phyloP scores from a whole-genome alignment of 2,329 filamentous ascomycete species.

The Paracorniculantispora psalliotae region DNA sequence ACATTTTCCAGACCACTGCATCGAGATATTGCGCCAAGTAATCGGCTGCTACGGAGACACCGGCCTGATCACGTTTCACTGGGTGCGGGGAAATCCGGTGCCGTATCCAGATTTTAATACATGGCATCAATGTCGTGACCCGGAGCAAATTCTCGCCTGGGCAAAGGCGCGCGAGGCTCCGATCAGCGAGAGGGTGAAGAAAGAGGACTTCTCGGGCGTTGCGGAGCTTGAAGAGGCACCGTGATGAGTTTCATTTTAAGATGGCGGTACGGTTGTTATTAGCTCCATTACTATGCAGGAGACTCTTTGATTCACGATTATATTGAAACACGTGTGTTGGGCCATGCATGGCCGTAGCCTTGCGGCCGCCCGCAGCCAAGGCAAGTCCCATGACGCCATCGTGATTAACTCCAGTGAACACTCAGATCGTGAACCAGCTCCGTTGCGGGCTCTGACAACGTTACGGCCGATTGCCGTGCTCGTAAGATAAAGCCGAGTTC shows the following conservation, averaged over 20 bases:
- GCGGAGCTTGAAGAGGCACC: not conserved
- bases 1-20: conserved; percentile 10
- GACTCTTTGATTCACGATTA: too few species aligned
- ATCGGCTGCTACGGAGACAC: not conserved
- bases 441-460: too few species aligned
- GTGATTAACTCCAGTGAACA: too few species aligned
- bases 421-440: too few species aligned
- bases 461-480: too few species aligned
- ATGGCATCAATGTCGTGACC: not conserved
- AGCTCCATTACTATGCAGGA: too few species aligned
- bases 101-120: not conserved
- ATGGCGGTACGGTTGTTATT: not conserved
- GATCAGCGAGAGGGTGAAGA: not conserved
- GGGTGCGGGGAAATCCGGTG: not conserved
- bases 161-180: not conserved
- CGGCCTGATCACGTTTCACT: not conserved
- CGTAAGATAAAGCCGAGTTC: too few species aligned
- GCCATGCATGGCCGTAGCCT: too few species aligned
- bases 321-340: too few species aligned
- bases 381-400: too few species aligned
- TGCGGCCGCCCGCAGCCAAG: too few species aligned
- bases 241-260: not conserved
- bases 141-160: not conserved
- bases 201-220: not conserved
- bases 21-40: conserved; percentile 8